Base-by-base conservation (phyloP, 495 filamentous ascomycete genomes). In the Penicillium nucicola region DNA sequence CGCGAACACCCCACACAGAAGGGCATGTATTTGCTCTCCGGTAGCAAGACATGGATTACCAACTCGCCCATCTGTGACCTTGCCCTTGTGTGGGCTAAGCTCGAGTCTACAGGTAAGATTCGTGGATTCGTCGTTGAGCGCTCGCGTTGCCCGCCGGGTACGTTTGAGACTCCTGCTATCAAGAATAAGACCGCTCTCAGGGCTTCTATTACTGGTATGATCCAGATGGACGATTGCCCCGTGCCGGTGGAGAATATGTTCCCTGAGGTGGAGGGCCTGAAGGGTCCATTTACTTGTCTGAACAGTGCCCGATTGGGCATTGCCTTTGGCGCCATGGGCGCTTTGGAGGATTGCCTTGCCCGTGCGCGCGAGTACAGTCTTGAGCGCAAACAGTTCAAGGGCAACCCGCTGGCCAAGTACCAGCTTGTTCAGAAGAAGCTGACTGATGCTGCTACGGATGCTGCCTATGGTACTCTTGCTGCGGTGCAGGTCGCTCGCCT, bases 401-500 rank as follows among this genome's bases (percentile, higher is more conserved):
- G 86, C 31, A 97, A 97, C 64, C 89, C 93, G 1, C 75, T 98
- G 34, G 93, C 93, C 30, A 97, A 92, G 73, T 98, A 97, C 58
- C 93, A 98, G 69, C 80, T 98, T n/a, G 80, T 98, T 34, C 93
- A 98, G 76, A 97, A 96, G 82, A 98, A 98, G 74, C 74, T 98
- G 51, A 86, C 91, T 0, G 92, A 97, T 65, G 93, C 92, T 12
- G 78, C 81, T 8, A 97, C 95, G 1, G 93, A 97, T 69, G 89
- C 88, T 12, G 85, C 91, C 1, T 98, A 88, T 64, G 93, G 93
- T 4, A 86, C 87, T 9, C 65, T 95, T 37, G 93, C 92, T 4
- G 85, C 89, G 0, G 81, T 85, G 33, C 93, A 98, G 67, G 92
- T 97, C 36, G 93, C 92, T 34, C 74, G 95, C 52, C 79, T 98